Conservation (phyloP, 192 early-diverging fungal species). For the Chytriomyces confervae region DNA sequence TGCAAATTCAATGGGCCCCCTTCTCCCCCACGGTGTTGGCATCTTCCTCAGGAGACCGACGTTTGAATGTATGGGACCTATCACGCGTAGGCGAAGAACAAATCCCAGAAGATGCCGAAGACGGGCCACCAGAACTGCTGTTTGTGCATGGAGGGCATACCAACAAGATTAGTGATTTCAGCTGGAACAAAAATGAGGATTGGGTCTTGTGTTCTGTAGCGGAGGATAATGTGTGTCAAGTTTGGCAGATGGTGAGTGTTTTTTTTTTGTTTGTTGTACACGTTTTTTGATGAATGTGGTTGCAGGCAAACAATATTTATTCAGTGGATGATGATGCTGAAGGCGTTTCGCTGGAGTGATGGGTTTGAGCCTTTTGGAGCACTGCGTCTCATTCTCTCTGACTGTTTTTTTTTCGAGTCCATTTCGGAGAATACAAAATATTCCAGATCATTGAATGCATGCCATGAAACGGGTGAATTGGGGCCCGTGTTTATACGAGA, state of each 20-base stretch:
- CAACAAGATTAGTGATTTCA: conserved; percentile 93
- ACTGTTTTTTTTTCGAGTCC: no score
- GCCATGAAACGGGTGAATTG: no score
- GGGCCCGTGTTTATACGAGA: no score
- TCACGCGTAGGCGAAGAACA: conserved; percentile 94
- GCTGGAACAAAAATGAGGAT: conserved; percentile 92
- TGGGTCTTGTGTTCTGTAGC: conserved; percentile 95
- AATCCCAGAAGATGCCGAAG: conserved; percentile 93
- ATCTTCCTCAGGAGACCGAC: conserved; percentile 85
- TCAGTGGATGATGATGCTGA: conserved; percentile 36
- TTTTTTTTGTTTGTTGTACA: neutral
- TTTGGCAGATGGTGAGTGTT: conserved; percentile 90
- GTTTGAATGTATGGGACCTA: conserved; percentile 95
- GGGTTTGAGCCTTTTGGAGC: neutral
- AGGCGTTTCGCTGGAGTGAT: conserved; percentile 8
- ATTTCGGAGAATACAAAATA: no score
- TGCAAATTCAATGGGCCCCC: conserved; percentile 94
- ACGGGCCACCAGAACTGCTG: conserved; percentile 96
- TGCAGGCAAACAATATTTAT: conserved; percentile 63
- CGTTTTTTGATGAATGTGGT: neutral
- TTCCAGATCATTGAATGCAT: no score
- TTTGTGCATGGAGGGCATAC: conserved; percentile 99
- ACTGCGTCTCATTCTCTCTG: no score
- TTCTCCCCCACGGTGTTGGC: conserved; percentile 90
- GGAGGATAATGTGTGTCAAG: conserved; percentile 97